Evolutionary conservation across 179 eudicot genomes (phyloP).

Genomic region (Silene vulgaris): DNA sequence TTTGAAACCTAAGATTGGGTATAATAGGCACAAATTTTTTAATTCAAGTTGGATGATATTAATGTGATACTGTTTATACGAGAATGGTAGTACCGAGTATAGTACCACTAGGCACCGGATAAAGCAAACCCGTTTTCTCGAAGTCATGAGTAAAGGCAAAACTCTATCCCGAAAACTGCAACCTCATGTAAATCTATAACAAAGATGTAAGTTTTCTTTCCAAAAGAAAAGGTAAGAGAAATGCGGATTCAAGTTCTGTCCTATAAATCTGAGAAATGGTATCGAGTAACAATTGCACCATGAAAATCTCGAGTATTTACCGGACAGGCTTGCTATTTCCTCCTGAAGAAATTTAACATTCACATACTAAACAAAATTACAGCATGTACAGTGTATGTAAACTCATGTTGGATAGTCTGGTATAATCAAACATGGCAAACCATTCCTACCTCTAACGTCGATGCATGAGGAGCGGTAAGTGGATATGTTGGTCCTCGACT

Average conservation of each 20-base stretch:
- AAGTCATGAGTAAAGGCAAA: too few relatives aligned
- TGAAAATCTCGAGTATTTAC: slow-evolving; percentile 10
- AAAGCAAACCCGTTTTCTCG: too few relatives aligned
- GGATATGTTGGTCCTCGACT: slow-evolving; percentile 59
- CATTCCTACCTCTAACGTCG: slow-evolving; percentile 95
- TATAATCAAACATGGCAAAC: slow-evolving; percentile 52
- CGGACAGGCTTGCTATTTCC: neutral
- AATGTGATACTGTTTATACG: too few relatives aligned
- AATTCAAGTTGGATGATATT: too few relatives aligned
- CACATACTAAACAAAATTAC: slow-evolving; percentile 33
- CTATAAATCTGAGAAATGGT: neutral
- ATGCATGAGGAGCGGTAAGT: slow-evolving; percentile 76
- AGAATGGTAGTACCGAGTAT: too few relatives aligned
- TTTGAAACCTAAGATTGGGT: too few relatives aligned
- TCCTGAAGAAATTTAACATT: neutral
- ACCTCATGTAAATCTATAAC: too few relatives aligned
- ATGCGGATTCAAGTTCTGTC: neutral
- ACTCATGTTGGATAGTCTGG: neutral
- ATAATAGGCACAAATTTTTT: too few relatives aligned
- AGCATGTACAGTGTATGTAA: slow-evolving; percentile 33
- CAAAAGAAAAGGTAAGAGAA: too few relatives aligned
- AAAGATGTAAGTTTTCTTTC: neutral
- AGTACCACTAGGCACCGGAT: too few relatives aligned
- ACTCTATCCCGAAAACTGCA: too few relatives aligned
- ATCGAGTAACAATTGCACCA: neutral